Base-by-base conservation (phyloP, 345 rosid genomes). In the Salix dunnii region DNA sequence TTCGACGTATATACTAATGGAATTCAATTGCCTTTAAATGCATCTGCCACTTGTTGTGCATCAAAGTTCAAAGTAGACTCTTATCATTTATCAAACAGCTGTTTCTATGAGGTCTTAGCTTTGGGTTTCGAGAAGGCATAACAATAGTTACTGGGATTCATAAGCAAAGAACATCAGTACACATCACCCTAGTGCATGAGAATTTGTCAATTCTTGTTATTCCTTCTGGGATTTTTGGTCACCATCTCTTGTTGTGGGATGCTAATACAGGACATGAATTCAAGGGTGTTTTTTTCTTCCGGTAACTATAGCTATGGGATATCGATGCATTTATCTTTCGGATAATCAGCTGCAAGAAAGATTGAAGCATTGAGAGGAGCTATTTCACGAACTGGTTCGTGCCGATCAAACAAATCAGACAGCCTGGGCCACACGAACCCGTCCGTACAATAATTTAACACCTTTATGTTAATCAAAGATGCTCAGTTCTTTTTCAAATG, bases 81-180 rank as follows among this genome's bases (percentile, higher is more conserved):
- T 36, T 25, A 70, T 70, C 20, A 66, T 30, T 43, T 70, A 20
- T 65, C 23, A 51, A 60, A 74, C 27, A 72, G 43, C 21, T 70
- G 64, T 49, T 43, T 36, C 78, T 33, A 30, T 40, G 38, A 43
- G 14, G 20, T 31, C 2, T 23, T 18, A 62, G 60, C 43, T 71
- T 63, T 62, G 48, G 64, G 31, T 35, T 64, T 77, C 36, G 18
- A 46, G 40, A 33, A 33, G 63, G 35, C 48, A 62, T 72, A 55
- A 71, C 17, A 55, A 71, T 17, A 2, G 64, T 27, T 53, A 7
- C 60, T 51, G 36, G 23, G 42, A 21, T 71, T 63, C 4, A 53
- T 31, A 21, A 2, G 73, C 12, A 38, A 69, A 12, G 25, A 53
- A 21, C 10, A 23, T 27, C 25, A 11, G 0, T 35, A 35, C 18